Percentiles rank a stretch among this genome's conserved stretches.
Evolutionary conservation across 2,329 filamentous ascomycete genomes (phyloP).

Genomic region (Thelonectria rubi): DNA sequence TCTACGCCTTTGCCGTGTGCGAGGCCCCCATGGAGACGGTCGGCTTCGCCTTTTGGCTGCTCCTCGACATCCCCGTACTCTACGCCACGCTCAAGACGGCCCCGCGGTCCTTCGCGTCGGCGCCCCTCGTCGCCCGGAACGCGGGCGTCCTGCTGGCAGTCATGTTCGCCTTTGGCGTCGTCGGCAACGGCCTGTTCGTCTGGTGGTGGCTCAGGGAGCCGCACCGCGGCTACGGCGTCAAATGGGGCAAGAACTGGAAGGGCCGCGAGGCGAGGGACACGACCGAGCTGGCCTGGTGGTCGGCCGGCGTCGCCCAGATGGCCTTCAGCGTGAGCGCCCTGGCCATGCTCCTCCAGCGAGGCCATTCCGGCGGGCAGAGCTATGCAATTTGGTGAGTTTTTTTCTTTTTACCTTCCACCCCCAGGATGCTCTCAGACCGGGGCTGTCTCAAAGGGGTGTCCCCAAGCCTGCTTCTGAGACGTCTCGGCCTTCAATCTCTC

Average conservation of each 20-base stretch:
- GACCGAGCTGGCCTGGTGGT: conserved; percentile 61
- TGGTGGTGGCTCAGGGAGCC: conserved; percentile 58
- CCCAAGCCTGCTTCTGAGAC: not conserved
- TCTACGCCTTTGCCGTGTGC: conserved; percentile 58
- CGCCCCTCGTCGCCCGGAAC: conserved; percentile 53
- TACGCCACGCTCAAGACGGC: conserved; percentile 57
- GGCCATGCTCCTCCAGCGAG: conserved; percentile 55
- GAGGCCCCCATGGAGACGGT: conserved; percentile 54
- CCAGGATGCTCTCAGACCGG: conserved; percentile 35
- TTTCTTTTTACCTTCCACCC: not conserved
- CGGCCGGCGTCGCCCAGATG: conserved; percentile 55
- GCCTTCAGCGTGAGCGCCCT: conserved; percentile 52
- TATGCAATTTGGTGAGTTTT: conserved; percentile 59
- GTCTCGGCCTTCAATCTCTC: conserved; percentile 3
- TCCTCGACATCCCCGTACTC: conserved; percentile 59
- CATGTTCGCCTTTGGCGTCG: conserved; percentile 49
- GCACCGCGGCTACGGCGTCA: conserved; percentile 52
- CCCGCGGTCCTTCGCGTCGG: conserved; percentile 53
- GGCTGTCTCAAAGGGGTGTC: not conserved
- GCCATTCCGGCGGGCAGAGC: conserved; percentile 58
- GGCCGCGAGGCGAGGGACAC: conserved; percentile 54
- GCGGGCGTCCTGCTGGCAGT: conserved; percentile 49
- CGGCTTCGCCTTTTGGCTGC: conserved; percentile 58
- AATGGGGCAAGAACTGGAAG: conserved; percentile 56
- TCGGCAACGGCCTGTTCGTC: conserved; percentile 54